These are phyloP conservation scores for Heimioporus sp. DNA, from an alignment of 768 basidiomycete genomes.

Conservation along the genomic window DNA sequence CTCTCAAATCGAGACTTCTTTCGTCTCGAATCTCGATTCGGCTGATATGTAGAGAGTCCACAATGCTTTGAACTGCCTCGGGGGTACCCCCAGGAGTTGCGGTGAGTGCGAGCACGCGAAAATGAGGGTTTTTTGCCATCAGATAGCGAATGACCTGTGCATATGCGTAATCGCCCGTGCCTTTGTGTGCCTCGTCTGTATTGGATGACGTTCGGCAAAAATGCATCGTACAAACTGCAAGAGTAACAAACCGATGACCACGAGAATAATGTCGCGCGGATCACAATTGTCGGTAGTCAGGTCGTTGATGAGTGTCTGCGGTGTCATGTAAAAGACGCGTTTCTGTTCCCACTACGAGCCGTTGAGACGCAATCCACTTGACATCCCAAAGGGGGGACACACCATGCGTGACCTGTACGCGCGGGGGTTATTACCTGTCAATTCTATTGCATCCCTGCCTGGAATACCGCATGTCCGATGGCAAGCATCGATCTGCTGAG, in stretches of 20 bases:
- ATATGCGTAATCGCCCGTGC: constrained; percentile 91
- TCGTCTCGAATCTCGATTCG: constrained; percentile 94
- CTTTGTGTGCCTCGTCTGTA: constrained; percentile 92
- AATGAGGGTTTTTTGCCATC: constrained; percentile 93
- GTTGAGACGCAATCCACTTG: background rate
- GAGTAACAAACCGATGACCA: constrained; percentile 72
- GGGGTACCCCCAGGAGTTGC: constrained; percentile 90
- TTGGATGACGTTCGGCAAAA: constrained; percentile 1
- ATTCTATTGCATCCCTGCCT: constrained; percentile 76
- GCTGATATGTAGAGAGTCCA: constrained; percentile 94
- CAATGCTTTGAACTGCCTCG: constrained; percentile 83
- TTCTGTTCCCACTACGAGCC: constrained; percentile 69
- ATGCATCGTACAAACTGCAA: background rate
- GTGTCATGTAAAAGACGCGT: constrained; percentile 93
- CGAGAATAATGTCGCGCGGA: constrained; percentile 72
- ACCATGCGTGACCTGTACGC: constrained; percentile 59
- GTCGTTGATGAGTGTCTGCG: constrained; percentile 92
- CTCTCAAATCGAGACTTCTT: constrained; percentile 78
- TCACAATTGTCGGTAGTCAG: constrained; percentile 72
- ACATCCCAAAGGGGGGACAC: constrained; percentile 21
- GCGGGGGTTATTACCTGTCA: constrained; percentile 74
- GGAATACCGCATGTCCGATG: constrained; percentile 94
- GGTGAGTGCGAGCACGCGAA: constrained; percentile 89
- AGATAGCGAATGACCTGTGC: constrained; percentile 84
- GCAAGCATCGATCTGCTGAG: constrained; percentile 93